Evolutionary conservation across 2,329 filamentous ascomycete genomes (phyloP).

Genomic region (Mycogone perniciosa): DNA sequence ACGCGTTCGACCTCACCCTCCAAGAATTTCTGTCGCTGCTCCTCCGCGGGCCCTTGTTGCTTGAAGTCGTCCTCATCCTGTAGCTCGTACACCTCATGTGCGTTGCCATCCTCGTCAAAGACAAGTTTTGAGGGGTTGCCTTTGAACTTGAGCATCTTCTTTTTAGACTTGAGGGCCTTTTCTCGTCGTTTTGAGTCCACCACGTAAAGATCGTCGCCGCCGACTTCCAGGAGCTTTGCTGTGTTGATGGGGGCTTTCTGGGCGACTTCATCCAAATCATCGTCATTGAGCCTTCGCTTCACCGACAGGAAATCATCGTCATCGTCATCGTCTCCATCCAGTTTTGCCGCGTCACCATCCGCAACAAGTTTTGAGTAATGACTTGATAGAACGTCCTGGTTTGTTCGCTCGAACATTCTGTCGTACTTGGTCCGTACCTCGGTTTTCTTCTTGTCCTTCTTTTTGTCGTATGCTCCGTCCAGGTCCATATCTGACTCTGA

Average conservation of each 20-base stretch:
- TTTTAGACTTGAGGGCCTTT: constrained; percentile 92
- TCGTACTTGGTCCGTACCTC: constrained; percentile 91
- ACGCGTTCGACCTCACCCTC: constrained; percentile 68
- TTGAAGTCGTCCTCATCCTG: constrained; percentile 78
- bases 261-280: constrained; percentile 51
- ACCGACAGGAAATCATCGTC: constrained; percentile 81
- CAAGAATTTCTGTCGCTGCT: constrained; percentile 71
- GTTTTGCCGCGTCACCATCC: constrained; percentile 36
- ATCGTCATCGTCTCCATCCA: constrained; percentile 50
- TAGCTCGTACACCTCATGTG: constrained; percentile 82
- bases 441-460: constrained; percentile 55
- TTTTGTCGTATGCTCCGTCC: constrained; percentile 25
- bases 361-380: constrained; percentile 86
- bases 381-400: constrained; percentile 90
- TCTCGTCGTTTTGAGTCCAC: constrained; percentile 93
- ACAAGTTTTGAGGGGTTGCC: constrained; percentile 78
- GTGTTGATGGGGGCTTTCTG: constrained; percentile 36
- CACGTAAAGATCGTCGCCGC: constrained; percentile 66
- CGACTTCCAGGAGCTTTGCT: constrained; percentile 59
- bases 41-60: constrained; percentile 65
- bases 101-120: constrained; percentile 85
- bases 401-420: constrained; percentile 94
- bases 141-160: constrained; percentile 86
- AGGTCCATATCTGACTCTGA: constrained; percentile 53
- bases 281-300: constrained; percentile 76